Percentiles rank a stretch among this genome's conserved stretches.
phyloP scores from a whole-genome alignment of 108 stramenopile species.

The Hondaea fermentalgiana region DNA sequence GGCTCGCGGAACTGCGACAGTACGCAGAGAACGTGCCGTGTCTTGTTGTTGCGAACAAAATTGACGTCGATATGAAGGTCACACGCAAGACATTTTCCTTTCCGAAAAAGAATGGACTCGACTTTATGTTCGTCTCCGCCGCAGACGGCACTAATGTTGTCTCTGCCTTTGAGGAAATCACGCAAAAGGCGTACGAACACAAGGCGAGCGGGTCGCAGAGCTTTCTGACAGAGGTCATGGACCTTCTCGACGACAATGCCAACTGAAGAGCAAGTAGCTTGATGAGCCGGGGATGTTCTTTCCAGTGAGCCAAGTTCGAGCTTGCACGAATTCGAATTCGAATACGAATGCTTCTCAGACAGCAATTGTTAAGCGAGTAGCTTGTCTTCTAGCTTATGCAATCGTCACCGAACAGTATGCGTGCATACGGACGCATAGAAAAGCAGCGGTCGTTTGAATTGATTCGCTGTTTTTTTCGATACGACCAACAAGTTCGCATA shows the following conservation, averaged over 20 bases:
- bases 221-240: conserved; percentile 58
- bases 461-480: too few relatives aligned
- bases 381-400: too few relatives aligned
- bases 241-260: conserved; percentile 41
- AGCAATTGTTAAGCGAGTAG: too few relatives aligned
- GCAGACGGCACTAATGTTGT: conserved; percentile 80
- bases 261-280: too few relatives aligned
- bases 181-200: conserved; percentile 48
- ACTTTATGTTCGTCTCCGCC: conserved; percentile 67
- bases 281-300: too few relatives aligned
- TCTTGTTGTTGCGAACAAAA: conserved; percentile 72
- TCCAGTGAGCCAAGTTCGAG: too few relatives aligned
- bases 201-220: conserved; percentile 51
- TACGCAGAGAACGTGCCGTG: conserved; percentile 61
- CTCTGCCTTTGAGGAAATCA: conserved; percentile 59
- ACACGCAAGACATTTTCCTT: conserved; percentile 73
- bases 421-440: too few relatives aligned
- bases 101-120: conserved; percentile 57
- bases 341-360: too few relatives aligned
- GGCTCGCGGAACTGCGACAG: conserved; percentile 63
- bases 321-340: too few relatives aligned
- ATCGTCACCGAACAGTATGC: too few relatives aligned
- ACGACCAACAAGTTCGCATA: too few relatives aligned
- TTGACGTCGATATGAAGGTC: conserved; percentile 69
- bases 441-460: too few relatives aligned